Evolutionary conservation across 2,329 filamentous ascomycete genomes (phyloP), one percentile per base, ranked within the genome.

Genomic region (Acephala macrosclerotiorum): DNA sequence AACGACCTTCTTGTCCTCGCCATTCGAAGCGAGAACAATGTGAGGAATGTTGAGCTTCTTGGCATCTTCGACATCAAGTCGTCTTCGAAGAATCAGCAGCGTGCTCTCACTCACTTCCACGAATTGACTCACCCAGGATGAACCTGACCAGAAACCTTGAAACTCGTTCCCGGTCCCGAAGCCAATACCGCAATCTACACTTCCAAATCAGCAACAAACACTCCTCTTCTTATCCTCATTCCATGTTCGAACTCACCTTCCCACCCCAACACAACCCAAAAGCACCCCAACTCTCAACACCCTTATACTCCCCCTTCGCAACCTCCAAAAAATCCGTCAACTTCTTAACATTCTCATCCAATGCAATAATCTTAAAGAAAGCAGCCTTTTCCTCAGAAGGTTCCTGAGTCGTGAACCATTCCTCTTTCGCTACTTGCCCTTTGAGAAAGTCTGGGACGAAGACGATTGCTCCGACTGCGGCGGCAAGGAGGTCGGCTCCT

Each of bases 371-470:
- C 49, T 4, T n/a, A 22, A 57, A 57, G 11, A 36, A 57, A 2
- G 29, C 53, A 7, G 29, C 53, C 18, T 57, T 57, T 33, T 36
- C 55, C 2, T 36, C 11, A 29, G 20, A 18, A 1, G 18, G 18
- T 11, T 35, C 55, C 18, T 57, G 16, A 74, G 86, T 55, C n/a
- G 42, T 38, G 29, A 64, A 86, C 79, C 83, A 84, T 20, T 68
- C 55, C 85, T 81, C 51, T 83, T 86, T 14, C 58, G 12, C 74
- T 58, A 57, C 47, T 12, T 60, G 49, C 75, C 92, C 94, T 65
- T 91, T 85, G 82, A 97, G 96, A 85, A 93, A 94, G 80, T 97
- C 94, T 20, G 94, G 94, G 67, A 97, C 94, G 79, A 94, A 91
- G 72, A 97, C 91, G 71, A 89, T 87, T 79, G 80, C 75, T 25